Conservation (phyloP, 352 stramenopile species). For the Globisporangium rhizosaccharum region DNA sequence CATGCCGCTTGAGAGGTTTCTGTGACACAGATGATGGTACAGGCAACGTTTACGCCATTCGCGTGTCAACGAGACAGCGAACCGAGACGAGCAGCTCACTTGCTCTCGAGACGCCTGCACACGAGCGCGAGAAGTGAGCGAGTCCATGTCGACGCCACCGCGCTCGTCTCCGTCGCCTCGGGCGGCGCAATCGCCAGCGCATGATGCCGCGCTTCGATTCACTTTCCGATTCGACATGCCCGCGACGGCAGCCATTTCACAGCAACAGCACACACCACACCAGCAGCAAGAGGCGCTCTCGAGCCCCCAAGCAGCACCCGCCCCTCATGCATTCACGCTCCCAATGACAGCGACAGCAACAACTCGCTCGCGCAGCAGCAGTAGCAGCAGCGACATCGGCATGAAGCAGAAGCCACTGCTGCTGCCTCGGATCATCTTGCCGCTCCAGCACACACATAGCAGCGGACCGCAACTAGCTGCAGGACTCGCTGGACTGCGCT, state of each 20-base stretch:
- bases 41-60: no score
- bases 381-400: background rate
- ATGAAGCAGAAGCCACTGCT: slow-evolving; percentile 1
- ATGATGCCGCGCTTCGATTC: background rate
- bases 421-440: slow-evolving; percentile 12
- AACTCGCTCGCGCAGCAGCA: background rate
- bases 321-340: background rate
- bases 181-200: background rate
- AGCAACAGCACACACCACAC: slow-evolving; percentile 2
- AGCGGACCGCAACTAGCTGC: background rate
- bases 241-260: background rate
- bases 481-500: background rate
- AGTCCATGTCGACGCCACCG: background rate
- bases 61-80: no score
- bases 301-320: background rate
- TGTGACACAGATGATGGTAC: no score
- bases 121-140: background rate
- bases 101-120: no score
- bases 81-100: no score
- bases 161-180: background rate
- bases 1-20: no score
- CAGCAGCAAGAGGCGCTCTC: background rate
- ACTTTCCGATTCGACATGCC: slow-evolving; percentile 3
- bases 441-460: background rate
- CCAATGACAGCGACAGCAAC: background rate